Base-by-base conservation (phyloP, 768 basidiomycete genomes). In the Naganishia randhawae region DNA sequence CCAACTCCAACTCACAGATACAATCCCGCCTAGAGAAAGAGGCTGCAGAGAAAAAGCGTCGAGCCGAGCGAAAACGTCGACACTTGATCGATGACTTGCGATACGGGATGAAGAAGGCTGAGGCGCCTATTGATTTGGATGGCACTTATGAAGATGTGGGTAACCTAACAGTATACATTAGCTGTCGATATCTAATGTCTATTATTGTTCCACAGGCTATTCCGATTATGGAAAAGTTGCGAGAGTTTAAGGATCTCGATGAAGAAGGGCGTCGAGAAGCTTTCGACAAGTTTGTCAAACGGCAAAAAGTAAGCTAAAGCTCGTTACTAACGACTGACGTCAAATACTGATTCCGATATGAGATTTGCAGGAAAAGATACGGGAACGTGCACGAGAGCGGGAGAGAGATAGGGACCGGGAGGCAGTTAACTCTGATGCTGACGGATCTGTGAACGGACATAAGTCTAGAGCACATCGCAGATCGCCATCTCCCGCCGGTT, bases 1-100 rank as follows among this genome's bases (percentile, higher is more conserved):
- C 33, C 37, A n/a, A n/a, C n/a, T n/a, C n/a, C n/a, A n/a, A n/a
- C n/a, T n/a, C n/a, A n/a, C 71, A 96, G 93, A 76, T 97, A 25
- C 89, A 86, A 63, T 86, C 87, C 9, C 83, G 84, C 65, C 14
- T 69, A 86, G 48, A 89, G 86, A 78, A 87, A 87, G 70, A 88
- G 39, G 88, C 89, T 2, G 90, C 92, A 17, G 96, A 97, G 78
- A 90, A 86, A 77, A 84, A 54, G 5, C 63, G 63, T 32, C 22
- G 81, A 39, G 81, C 87, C 0, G 96, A 98, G 80, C 85, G 92
- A 67, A 87, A 85, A 74, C 86, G 88, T 67, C 85, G 94, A 31
- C 90, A 95, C 78, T 81, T 92, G 70, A 91, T 96, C 75, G 96
- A 99, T 79, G 96, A 98, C 75, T 83, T 99, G 41, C 88, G 96